A percentile compares a stretch with the other conserved stretches of the same genome.
Evolutionary conservation across 805 yeast genomes (phyloP).

Genomic region (Cyberlindnera saturnus): DNA sequence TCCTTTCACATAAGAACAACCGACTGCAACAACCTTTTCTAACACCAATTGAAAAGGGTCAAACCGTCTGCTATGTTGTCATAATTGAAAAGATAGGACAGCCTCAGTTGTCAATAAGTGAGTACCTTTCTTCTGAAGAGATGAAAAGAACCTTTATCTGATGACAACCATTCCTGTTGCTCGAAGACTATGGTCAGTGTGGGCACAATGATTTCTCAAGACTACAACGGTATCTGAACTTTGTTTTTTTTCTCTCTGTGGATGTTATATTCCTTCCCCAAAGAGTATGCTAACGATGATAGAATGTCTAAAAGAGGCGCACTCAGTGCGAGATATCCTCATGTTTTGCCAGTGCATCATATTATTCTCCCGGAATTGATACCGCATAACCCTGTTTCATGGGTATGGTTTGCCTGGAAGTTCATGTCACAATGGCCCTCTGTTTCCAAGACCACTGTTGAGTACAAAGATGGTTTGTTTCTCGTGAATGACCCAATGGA

Average conservation of each 20-base stretch:
- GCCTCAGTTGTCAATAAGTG: not conserved
- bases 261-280: not conserved
- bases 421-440: constrained; percentile 22
- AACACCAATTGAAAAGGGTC: too few species aligned
- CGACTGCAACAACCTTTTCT: too few species aligned
- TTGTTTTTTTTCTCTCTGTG: not conserved
- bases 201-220: constrained; percentile 74
- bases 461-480: constrained; percentile 29
- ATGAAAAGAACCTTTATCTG: constrained; percentile 9
- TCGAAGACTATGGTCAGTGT: constrained; percentile 46
- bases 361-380: constrained; percentile 44
- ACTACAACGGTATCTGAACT: constrained; percentile 97
- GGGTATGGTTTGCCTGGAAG: constrained; percentile 40
- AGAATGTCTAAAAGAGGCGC: constrained; percentile 30
- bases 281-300: constrained; percentile 3
- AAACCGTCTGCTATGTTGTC: not conserved
- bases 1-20: too few species aligned
- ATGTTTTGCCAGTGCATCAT: constrained; percentile 56
- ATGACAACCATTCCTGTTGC: constrained; percentile 32
- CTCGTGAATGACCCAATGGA: constrained; percentile 36
- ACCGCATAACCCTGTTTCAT: constrained; percentile 66
- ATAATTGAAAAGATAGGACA: not conserved
- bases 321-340: constrained; percentile 29
- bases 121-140: not conserved
- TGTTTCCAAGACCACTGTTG: constrained; percentile 17